Base-by-base conservation (phyloP, 1,284 basidiomycete species). In the Ceratobasidium sp. region DNA sequence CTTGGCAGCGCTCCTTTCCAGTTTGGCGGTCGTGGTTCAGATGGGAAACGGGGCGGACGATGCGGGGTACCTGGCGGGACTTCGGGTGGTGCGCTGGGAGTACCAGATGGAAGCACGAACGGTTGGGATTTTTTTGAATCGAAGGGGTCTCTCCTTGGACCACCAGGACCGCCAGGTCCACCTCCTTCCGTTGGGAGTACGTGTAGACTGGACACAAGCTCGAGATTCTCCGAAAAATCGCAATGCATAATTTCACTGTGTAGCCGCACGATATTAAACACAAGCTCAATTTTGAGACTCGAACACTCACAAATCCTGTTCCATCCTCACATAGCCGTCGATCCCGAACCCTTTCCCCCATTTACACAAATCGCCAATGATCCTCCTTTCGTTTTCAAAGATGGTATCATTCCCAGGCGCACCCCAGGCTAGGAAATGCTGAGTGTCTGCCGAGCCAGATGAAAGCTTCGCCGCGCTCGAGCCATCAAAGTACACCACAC, bases 181-280 rank as follows among this genome's bases (percentile, higher is more conserved):
- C 43, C 43, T n/a, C 61, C 32, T 32, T 73, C 50, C 1, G 59
- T 57, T 5, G 73, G 73, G 48, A 74, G 67, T n/a, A 74, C 41
- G n/a, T 65, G 45, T 12, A 72, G 26, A 45, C 79, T 78, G 3
- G 83, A 82, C n/a, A 81, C 77, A 3, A 83, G 60, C 23, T 81
- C 77, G 14, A 86, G 75, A 0, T 84, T 83, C 4, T 79, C 75
- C 2, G 79, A 80, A 72, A 86, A 82, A 75, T 86, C 78, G 74
- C 86, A 87, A 3, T 85, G 76, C 84, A 87, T 85, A 26, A 85
- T 79, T 77, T 87, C 86, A 65, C 86, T 87, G 71, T 12, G 9
- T 9, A 26, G 43, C 1, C 4, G 26, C 26, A 48, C 3, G 10
- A 43, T 23, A 32, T 52, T 45, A 6, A 60, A 52, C 34, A 23